Conservation (phyloP, 495 filamentous ascomycete genomes). For the Cairneyella variabilis region DNA sequence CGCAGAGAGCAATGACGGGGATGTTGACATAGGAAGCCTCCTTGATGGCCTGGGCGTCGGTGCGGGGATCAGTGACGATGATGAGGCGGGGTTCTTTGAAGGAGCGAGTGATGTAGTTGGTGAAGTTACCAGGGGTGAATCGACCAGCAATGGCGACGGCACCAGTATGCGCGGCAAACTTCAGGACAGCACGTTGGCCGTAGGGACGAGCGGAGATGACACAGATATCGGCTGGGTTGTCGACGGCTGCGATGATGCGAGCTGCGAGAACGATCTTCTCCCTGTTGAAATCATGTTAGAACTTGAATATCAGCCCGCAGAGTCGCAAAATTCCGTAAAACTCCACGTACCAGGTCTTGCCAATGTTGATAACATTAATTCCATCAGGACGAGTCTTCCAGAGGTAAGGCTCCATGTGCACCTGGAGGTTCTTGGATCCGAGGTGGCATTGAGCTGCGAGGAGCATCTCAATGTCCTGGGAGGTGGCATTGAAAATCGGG, state of each 20-base stretch:
- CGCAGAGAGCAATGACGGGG: slow-evolving; percentile 97
- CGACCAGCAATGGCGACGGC: slow-evolving; percentile 97
- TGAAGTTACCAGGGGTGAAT: slow-evolving; percentile 99
- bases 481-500: slow-evolving; percentile 69
- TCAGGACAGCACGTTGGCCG: slow-evolving; percentile 97
- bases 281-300: slow-evolving; percentile 52
- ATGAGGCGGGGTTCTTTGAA: slow-evolving; percentile 99
- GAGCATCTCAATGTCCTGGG: slow-evolving; percentile 95
- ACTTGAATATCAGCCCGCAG: slow-evolving; percentile 1
- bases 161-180: slow-evolving; percentile 97
- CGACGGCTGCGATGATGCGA: slow-evolving; percentile 96
- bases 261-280: slow-evolving; percentile 99
- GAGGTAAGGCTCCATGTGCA: slow-evolving; percentile 99
- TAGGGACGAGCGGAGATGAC: slow-evolving; percentile 99
- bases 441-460: slow-evolving; percentile 94
- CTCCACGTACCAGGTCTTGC: slow-evolving; percentile 91
- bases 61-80: slow-evolving; percentile 98
- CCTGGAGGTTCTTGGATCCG: slow-evolving; percentile 96
- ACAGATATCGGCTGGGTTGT: slow-evolving; percentile 98
- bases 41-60: slow-evolving; percentile 99
- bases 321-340: not conserved
- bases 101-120: slow-evolving; percentile 99
- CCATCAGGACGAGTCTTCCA: slow-evolving; percentile 98
- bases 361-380: slow-evolving; percentile 98
- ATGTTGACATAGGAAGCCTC: slow-evolving; percentile 99